These are phyloP conservation scores for Mycocentrospora acerina DNA, from an alignment of 2,329 filamentous ascomycete genomes.

Conservation along the genomic window DNA sequence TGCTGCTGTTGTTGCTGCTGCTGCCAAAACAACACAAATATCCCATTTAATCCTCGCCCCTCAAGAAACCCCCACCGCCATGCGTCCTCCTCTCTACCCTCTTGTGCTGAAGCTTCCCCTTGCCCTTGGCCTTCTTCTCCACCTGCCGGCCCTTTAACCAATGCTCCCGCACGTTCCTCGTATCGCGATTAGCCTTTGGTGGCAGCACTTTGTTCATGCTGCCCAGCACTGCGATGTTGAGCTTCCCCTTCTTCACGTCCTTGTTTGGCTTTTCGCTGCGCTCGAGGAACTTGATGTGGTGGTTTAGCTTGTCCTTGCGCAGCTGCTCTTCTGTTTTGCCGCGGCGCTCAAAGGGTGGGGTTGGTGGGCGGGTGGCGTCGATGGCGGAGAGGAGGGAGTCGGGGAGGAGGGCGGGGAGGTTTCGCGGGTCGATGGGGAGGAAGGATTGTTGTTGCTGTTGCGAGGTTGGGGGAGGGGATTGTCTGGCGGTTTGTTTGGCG, in stretches of 20 bases:
- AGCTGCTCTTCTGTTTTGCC: slow-evolving; percentile 33
- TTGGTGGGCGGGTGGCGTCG: slow-evolving; percentile 47
- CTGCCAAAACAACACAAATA: not conserved
- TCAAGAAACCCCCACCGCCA: slow-evolving; percentile 34
- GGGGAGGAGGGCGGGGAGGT: slow-evolving; percentile 54
- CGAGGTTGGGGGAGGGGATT: no score
- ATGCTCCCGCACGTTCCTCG: slow-evolving; percentile 40
- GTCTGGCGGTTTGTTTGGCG: slow-evolving; percentile 15
- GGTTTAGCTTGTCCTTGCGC: slow-evolving; percentile 48
- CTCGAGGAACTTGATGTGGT: slow-evolving; percentile 52
- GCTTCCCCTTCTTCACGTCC: slow-evolving; percentile 52
- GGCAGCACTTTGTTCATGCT: slow-evolving; percentile 44
- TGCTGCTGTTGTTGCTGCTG: no score
- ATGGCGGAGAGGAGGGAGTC: slow-evolving; percentile 53
- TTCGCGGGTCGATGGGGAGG: slow-evolving; percentile 28
- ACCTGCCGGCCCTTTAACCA: slow-evolving; percentile 47
- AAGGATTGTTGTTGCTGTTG: no score
- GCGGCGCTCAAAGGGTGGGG: slow-evolving; percentile 39
- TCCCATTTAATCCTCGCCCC: slow-evolving; percentile 22
- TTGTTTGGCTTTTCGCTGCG: slow-evolving; percentile 51
- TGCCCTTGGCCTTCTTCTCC: slow-evolving; percentile 24
- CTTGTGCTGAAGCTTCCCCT: slow-evolving; percentile 14
- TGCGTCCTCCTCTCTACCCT: slow-evolving; percentile 35
- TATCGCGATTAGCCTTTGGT: slow-evolving; percentile 47
- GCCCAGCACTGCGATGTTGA: slow-evolving; percentile 53